A percentile compares a stretch with the other conserved stretches of the same genome.
Evolutionary conservation across 345 rosid species (phyloP).

Genomic region (Capsella bursapastoris): DNA sequence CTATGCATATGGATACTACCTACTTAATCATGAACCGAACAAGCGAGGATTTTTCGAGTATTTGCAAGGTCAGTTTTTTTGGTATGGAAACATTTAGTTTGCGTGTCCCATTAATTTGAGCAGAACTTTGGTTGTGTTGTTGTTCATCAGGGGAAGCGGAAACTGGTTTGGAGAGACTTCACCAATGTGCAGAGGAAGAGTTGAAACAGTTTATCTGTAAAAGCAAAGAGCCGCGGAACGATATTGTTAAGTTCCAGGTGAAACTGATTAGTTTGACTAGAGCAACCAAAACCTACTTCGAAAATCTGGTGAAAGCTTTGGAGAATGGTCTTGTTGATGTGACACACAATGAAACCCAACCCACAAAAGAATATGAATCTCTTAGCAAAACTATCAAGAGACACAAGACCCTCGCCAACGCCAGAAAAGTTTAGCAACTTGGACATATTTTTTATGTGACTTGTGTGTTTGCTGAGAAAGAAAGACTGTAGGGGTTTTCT

Average conservation of each 20-base stretch:
- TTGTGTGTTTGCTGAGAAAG: not conserved
- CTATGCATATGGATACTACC: constrained; percentile 82
- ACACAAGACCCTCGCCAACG: not conserved
- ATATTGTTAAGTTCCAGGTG: constrained; percentile 56
- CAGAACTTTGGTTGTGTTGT: not conserved
- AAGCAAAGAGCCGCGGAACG: constrained; percentile 38
- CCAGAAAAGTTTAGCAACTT: not conserved
- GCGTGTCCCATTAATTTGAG: not conserved
- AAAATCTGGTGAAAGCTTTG: constrained; percentile 76
- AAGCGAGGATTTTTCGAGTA: constrained; percentile 71
- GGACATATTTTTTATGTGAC: not conserved
- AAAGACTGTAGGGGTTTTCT: not conserved
- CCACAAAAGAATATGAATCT: not conserved
- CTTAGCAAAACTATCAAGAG: not conserved
- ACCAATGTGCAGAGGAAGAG: constrained; percentile 34
- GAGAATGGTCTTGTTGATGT: constrained; percentile 81
- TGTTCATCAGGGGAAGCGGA: constrained; percentile 37
- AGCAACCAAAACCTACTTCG: constrained; percentile 75
- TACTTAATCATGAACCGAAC: constrained; percentile 48
- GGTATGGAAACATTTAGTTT: not conserved
- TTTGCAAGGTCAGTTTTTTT: constrained; percentile 59
- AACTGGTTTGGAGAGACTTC: constrained; percentile 39
- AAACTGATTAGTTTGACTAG: constrained; percentile 63
- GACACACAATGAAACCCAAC: not conserved
- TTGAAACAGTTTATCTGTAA: not conserved